phyloP scores from a whole-genome alignment of 139 green algal species.

The Closterium sp. region DNA sequence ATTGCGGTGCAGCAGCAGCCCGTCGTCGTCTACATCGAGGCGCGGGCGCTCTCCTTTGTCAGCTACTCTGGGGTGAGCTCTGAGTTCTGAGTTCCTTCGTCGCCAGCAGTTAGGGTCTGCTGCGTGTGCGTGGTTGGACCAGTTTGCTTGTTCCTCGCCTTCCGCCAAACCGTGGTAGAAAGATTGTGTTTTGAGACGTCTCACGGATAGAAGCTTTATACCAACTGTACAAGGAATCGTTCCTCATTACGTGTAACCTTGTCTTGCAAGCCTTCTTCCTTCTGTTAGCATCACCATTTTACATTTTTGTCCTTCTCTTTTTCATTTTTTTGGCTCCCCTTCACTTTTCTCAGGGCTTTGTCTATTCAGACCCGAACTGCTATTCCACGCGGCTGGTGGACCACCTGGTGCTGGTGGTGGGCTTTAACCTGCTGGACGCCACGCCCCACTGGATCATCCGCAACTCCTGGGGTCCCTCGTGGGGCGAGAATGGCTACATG shows the following conservation, averaged over 20 bases:
- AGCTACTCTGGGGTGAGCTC: not conserved
- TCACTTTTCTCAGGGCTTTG: not conserved
- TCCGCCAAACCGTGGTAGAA: too few species aligned
- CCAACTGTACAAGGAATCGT: too few species aligned
- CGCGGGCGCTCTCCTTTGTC: not conserved
- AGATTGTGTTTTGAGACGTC: too few species aligned
- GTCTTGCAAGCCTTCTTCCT: too few species aligned
- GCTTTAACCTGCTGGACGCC: not conserved
- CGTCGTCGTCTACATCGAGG: not conserved
- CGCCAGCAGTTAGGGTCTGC: not conserved
- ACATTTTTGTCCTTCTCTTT: not conserved
- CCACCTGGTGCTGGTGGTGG: constrained; percentile 6
- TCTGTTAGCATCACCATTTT: not conserved
- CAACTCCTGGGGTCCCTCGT: not conserved
- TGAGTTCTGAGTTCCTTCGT: too few species aligned
- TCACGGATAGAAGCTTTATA: too few species aligned
- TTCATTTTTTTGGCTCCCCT: not conserved
- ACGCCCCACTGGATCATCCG: constrained; percentile 13
- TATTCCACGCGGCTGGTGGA: not conserved
- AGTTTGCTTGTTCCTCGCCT: not conserved
- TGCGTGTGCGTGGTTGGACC: not conserved
- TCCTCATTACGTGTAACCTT: too few species aligned
- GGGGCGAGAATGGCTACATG: not conserved
- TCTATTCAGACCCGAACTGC: not conserved
- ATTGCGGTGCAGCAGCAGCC: not conserved